Evolutionary conservation across 352 stramenopile species (phyloP).

Genomic region (Phytophthora crassamura): DNA sequence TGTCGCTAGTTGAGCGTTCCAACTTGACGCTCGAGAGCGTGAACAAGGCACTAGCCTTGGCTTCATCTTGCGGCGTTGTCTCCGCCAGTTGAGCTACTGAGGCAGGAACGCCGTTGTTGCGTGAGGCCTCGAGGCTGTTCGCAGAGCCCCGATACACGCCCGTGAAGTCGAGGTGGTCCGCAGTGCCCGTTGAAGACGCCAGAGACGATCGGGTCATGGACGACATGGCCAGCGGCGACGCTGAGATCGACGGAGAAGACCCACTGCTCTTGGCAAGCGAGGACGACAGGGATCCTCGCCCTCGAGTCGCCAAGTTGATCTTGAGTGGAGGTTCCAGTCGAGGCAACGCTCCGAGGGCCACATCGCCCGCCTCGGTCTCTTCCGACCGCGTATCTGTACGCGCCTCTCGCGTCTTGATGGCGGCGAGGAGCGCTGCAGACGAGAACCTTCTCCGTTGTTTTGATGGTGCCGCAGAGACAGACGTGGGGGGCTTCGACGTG

Average conservation of each 20-base stretch:
- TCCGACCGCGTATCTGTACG: constrained; percentile 35
- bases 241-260: constrained; percentile 16
- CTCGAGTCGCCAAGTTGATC: constrained; percentile 23
- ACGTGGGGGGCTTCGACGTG: background rate
- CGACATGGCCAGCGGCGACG: constrained; percentile 22
- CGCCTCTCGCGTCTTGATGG: constrained; percentile 32
- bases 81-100: background rate
- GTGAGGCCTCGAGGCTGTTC: constrained; percentile 34
- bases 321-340: constrained; percentile 30
- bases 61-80: background rate
- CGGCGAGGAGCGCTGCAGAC: constrained; percentile 30
- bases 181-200: constrained; percentile 35
- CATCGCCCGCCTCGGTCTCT: constrained; percentile 35
- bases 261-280: constrained; percentile 5
- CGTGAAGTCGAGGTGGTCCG: constrained; percentile 58
- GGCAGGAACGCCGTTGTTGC: constrained; percentile 3
- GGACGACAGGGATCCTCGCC: constrained; percentile 20
- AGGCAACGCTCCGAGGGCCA: constrained; percentile 28
- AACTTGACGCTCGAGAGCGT: constrained; percentile 22
- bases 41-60: constrained; percentile 3
- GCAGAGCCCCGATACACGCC: constrained; percentile 52
- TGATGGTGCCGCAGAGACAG: background rate
- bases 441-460: constrained; percentile 21
- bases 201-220: constrained; percentile 32
- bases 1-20: constrained; percentile 42